Evolutionary conservation across 495 filamentous ascomycete genomes (phyloP).

Genomic region (Neurospora hispaniola): DNA sequence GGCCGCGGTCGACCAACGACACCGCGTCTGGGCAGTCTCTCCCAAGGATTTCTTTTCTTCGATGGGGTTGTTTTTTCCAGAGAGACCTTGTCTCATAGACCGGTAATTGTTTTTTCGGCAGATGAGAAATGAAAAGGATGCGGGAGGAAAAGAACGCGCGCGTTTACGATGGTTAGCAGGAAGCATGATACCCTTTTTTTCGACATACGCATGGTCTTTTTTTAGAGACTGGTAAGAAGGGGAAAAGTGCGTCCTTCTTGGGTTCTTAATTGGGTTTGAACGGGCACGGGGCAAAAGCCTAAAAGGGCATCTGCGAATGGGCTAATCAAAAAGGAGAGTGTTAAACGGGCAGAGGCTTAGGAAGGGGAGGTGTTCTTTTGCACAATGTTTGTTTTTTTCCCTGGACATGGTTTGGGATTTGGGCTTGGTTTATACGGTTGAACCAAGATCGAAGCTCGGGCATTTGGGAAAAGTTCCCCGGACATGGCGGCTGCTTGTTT

Average conservation of each 20-base stretch:
- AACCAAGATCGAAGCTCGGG: background rate
- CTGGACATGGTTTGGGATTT: constrained; percentile 2
- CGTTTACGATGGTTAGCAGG: constrained; percentile 6
- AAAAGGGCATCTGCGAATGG: constrained; percentile 9
- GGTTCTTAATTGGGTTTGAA: constrained; percentile 13
- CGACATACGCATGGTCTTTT: constrained; percentile 8
- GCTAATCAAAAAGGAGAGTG: constrained; percentile 8
- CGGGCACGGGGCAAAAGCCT: constrained; percentile 18
- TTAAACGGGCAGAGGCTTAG: constrained; percentile 6
- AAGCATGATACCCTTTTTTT: constrained; percentile 33
- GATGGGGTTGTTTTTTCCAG: constrained; percentile 18
- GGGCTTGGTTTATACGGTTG: background rate
- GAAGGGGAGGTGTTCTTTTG: constrained; percentile 7
- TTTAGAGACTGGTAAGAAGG: constrained; percentile 10
- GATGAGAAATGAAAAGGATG: constrained; percentile 19
- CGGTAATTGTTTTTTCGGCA: constrained; percentile 34
- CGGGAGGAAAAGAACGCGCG: constrained; percentile 19
- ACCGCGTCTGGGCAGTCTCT: constrained; percentile 16
- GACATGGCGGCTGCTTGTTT: constrained; percentile 11
- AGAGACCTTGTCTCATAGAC: constrained; percentile 28
- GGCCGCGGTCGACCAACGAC: constrained; percentile 22
- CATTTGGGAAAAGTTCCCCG: constrained; percentile 7
- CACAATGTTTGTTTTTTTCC: constrained; percentile 11
- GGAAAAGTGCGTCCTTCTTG: constrained; percentile 14
- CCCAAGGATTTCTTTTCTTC: constrained; percentile 13